Percentiles rank a stretch among this genome's conserved stretches.
These are phyloP conservation scores for Mayamaea pseudoterrestris DNA, from an alignment of 108 stramenopile species.

Conservation along the genomic window DNA sequence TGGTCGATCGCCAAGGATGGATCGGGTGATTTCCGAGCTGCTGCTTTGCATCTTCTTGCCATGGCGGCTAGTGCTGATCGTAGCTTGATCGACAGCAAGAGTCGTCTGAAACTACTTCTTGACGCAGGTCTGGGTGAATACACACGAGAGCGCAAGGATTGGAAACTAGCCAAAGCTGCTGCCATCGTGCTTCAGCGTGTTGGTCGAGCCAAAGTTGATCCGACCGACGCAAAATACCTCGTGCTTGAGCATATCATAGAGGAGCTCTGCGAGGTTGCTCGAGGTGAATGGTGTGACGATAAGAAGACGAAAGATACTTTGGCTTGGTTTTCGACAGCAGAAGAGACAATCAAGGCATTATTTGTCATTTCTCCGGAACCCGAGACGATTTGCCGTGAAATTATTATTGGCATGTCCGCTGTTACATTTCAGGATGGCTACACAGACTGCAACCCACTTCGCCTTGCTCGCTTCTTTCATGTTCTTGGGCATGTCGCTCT, in stretches of 20 bases:
- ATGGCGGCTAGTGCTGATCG: slow-evolving; percentile 87
- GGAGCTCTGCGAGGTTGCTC: slow-evolving; percentile 54
- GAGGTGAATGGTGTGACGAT: slow-evolving; percentile 82
- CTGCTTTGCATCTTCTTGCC: slow-evolving; percentile 73
- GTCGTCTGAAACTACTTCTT: slow-evolving; percentile 59
- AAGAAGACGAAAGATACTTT: slow-evolving; percentile 44
- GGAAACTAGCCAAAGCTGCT: slow-evolving; percentile 68
- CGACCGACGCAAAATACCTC: slow-evolving; percentile 54
- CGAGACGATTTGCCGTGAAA: slow-evolving; percentile 53
- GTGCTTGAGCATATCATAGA: slow-evolving; percentile 70
- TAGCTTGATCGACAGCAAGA: slow-evolving; percentile 73
- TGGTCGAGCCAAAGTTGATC: slow-evolving; percentile 44
- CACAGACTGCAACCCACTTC: slow-evolving; percentile 34
- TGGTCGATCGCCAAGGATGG: slow-evolving; percentile 60
- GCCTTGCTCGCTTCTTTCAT: slow-evolving; percentile 90
- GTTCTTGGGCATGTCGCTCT: slow-evolving; percentile 91
- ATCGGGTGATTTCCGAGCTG: slow-evolving; percentile 34
- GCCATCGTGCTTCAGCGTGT: slow-evolving; percentile 67
- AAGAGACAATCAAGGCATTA: slow-evolving; percentile 72
- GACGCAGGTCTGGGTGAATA: slow-evolving; percentile 75
- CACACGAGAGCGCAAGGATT: slow-evolving; percentile 62
- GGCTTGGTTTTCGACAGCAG: slow-evolving; percentile 84
- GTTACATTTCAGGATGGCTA: slow-evolving; percentile 16
- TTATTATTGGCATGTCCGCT: slow-evolving; percentile 61
- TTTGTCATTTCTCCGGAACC: slow-evolving; percentile 69